phyloP scores from a whole-genome alignment of 768 basidiomycete species.

The Tephrocybe sp. region DNA sequence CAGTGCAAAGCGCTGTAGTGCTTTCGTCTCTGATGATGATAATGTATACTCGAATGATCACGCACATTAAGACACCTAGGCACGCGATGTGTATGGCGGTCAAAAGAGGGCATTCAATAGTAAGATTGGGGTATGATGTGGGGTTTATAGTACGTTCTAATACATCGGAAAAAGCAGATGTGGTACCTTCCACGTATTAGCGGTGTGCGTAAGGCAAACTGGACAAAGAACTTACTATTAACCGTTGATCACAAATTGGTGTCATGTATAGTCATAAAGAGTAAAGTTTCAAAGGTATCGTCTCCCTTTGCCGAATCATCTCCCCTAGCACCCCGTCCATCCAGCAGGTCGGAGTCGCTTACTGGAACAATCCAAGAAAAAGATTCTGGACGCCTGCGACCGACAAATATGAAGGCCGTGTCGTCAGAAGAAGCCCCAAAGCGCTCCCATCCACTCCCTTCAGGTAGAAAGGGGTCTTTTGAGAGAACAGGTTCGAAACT shows the following conservation, averaged over 20 bases:
- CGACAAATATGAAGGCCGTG: constrained; percentile 61
- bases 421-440: constrained; percentile 44
- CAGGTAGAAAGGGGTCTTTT: constrained; percentile 21
- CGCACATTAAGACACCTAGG: too few relatives aligned
- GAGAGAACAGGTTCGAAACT: constrained; percentile 55
- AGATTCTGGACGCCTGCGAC: constrained; percentile 57
- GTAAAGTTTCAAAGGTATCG: constrained; percentile 69
- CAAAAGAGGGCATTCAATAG: too few relatives aligned
- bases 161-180: too few relatives aligned
- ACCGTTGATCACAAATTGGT: constrained; percentile 5
- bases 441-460: constrained; percentile 33
- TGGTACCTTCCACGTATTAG: too few relatives aligned
- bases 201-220: too few relatives aligned
- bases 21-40: too few relatives aligned
- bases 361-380: constrained; percentile 53
- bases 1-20: too few relatives aligned
- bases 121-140: too few relatives aligned
- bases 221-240: too few relatives aligned
- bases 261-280: constrained; percentile 45
- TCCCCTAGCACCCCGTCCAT: constrained; percentile 53
- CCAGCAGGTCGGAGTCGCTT: constrained; percentile 54
- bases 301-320: constrained; percentile 49
- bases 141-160: too few relatives aligned
- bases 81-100: too few relatives aligned
- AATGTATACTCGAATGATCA: too few relatives aligned